A percentile compares a stretch with the other conserved stretches of the same genome.
Evolutionary conservation across 1,284 basidiomycete species (phyloP).

Genomic region (Sporisorium iseilematis-ciliati): DNA sequence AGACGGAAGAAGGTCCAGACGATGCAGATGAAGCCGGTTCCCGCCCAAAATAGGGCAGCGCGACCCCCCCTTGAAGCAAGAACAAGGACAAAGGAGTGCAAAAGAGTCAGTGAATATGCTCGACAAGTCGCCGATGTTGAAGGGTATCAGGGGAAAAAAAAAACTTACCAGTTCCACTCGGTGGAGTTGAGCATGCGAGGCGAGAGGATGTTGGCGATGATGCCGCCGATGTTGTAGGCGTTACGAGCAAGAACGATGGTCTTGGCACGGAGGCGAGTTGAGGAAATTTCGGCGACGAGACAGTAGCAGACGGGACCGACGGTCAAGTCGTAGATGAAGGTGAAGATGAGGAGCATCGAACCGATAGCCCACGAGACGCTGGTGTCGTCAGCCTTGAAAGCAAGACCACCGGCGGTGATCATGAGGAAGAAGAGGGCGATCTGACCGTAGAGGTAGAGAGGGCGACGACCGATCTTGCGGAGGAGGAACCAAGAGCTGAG

Average conservation of each 20-base stretch:
- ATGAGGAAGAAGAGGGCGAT: conserved; percentile 71
- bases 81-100: too few species aligned
- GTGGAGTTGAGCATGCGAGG: conserved; percentile 71
- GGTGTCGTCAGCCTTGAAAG: conserved; percentile 34
- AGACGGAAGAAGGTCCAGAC: conserved; percentile 69
- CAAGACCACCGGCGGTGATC: conserved; percentile 72
- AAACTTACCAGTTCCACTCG: conserved; percentile 69
- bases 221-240: conserved; percentile 69
- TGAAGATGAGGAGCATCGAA: conserved; percentile 71
- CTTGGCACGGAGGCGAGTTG: conserved; percentile 73
- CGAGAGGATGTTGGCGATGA: conserved; percentile 71
- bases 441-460: conserved; percentile 72
- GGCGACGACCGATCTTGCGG: conserved; percentile 70
- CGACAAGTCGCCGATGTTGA: too few species aligned
- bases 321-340: conserved; percentile 70
- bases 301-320: conserved; percentile 71
- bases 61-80: conserved; percentile 61
- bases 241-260: conserved; percentile 73
- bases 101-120: too few species aligned
- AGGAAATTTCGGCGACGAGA: conserved; percentile 72
- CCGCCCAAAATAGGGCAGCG: conserved; percentile 71
- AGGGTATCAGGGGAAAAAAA: too few species aligned
- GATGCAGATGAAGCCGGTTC: conserved; percentile 69
- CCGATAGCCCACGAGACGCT: conserved; percentile 70
- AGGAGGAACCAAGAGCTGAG: conserved; percentile 71